Conservation (phyloP, 2,329 filamentous ascomycete genomes). For the Aspergillus niger region DNA sequence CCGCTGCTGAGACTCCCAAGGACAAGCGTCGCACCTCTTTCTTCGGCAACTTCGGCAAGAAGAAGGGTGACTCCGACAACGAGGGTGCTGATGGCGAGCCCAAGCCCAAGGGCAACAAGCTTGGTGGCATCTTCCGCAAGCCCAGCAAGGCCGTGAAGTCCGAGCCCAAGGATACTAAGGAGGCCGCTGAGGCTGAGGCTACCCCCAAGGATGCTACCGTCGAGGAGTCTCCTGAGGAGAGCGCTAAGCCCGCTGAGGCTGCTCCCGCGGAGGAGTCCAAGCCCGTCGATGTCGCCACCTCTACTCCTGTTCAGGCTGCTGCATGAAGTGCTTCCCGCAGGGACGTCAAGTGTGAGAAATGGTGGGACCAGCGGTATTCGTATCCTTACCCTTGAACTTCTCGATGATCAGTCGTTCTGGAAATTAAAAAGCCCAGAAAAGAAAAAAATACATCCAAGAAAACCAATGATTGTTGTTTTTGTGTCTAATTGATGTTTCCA, state of each 20-base stretch:
- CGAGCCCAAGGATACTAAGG: conserved; percentile 38
- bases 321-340: conserved; percentile 41
- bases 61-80: conserved; percentile 53
- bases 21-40: conserved; percentile 56
- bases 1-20: conserved; percentile 40
- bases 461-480: conserved; percentile 6
- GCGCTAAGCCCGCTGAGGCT: conserved; percentile 30
- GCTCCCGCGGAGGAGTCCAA: conserved; percentile 33
- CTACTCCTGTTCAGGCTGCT: conserved; percentile 45
- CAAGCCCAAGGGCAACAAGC: conserved; percentile 48
- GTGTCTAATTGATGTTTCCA: conserved; percentile 22
- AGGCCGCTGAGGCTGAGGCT: conserved; percentile 33
- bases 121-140: conserved; percentile 52
- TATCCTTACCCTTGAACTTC: conserved; percentile 28
- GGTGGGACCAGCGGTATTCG: conserved; percentile 41
- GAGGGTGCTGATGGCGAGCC: conserved; percentile 50
- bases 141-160: conserved; percentile 51
- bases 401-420: conserved; percentile 22
- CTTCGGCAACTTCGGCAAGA: conserved; percentile 56
- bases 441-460: conserved; percentile 14
- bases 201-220: conserved; percentile 31
- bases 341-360: conserved; percentile 44
- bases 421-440: conserved; percentile 13
- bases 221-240: conserved; percentile 31
- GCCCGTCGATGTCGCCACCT: conserved; percentile 35